Conservation (phyloP, 805 yeast genomes). For the Clavispora santaluciae region DNA sequence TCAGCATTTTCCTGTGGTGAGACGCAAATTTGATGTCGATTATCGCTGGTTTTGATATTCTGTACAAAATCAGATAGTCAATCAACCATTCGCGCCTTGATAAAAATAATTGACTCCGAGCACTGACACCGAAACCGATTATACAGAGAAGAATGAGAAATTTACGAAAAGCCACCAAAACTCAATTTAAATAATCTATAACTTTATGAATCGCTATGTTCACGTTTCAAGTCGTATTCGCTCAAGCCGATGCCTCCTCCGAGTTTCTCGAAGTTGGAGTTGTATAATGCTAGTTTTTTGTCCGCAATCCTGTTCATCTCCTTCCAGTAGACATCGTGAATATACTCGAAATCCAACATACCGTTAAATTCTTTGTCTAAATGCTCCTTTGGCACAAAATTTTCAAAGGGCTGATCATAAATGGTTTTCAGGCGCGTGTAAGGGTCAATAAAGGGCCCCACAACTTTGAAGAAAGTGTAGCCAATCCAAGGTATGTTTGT, state of each 20-base stretch:
- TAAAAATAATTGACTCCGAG: too few relatives aligned
- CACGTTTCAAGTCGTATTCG: slow-evolving; percentile 45
- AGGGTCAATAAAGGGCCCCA: slow-evolving; percentile 46
- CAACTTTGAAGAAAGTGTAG: slow-evolving; percentile 17
- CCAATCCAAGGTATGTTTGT: slow-evolving; percentile 20
- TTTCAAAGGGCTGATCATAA: slow-evolving; percentile 54
- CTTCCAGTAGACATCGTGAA: slow-evolving; percentile 52
- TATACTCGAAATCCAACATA: slow-evolving; percentile 46
- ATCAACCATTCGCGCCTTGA: background rate
- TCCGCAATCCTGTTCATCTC: slow-evolving; percentile 43
- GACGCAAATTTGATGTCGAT: background rate
- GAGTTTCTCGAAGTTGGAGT: slow-evolving; percentile 36
- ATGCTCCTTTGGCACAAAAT: slow-evolving; percentile 50
- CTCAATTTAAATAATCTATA: background rate
- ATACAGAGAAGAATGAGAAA: too few relatives aligned
- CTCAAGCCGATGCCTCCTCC: slow-evolving; percentile 51
- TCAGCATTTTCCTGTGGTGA: background rate
- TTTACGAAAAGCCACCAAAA: too few relatives aligned
- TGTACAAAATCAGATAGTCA: background rate
- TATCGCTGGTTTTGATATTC: background rate
- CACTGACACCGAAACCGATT: too few relatives aligned
- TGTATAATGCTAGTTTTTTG: slow-evolving; percentile 27
- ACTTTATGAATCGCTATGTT: background rate
- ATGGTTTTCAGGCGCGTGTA: slow-evolving; percentile 53
- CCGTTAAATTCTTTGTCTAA: slow-evolving; percentile 48